Base-by-base conservation (phyloP, 768 basidiomycete species). In the Harrya chromipes region DNA sequence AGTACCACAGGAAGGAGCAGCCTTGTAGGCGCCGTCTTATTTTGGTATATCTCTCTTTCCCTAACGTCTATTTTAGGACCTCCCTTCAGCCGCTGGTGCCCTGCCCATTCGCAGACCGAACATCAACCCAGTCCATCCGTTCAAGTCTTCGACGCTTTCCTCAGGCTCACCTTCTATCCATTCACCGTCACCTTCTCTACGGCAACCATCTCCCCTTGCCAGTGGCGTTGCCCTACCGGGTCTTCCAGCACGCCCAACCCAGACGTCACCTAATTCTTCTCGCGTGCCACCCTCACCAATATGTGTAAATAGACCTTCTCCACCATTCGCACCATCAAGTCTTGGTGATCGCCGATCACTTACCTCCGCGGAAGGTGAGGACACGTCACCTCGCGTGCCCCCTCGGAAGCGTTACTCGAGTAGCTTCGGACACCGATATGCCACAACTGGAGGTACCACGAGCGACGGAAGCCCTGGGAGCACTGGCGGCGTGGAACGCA, bases 341-440 rank as follows among this genome's bases (percentile, higher is more conserved):
- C 57, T 77, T 14, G 69, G 74, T 8, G 73, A 72, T 45, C 61
- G 72, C n/a, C 65, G 73, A 4, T 74, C 72, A 20, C 58, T 71
- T n/a, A 49, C 56, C 6, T 69, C 67, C n/a, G 56, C 60, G 14
- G 69, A 71, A 50, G 71, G 66, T 11, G 70, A 62, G n/a, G 71
- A 70, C 20, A 57, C 55, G 24, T 60, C 64, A 19, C 58, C 64
- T 10, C 58, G 64, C 11, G 21, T 59, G 1, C 63, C 63, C 43
- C 10, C 56, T 24, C 71, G 82, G 34, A 86, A 85, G 64, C 73
- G 86, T 7, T 91, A 89, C 69, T 86, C 84, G 39, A 87, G 85
- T 56, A 86, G 82, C 52, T 91, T 91, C 62, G 82, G 84, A 10
- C 82, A 90, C 64, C 76, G 88, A 38, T 87, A 87, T 62, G 70